Evolutionary conservation across 1,139 yeast genomes (phyloP), one percentile per base, ranked within the genome.

Genomic region (Hansenula sp.): DNA sequence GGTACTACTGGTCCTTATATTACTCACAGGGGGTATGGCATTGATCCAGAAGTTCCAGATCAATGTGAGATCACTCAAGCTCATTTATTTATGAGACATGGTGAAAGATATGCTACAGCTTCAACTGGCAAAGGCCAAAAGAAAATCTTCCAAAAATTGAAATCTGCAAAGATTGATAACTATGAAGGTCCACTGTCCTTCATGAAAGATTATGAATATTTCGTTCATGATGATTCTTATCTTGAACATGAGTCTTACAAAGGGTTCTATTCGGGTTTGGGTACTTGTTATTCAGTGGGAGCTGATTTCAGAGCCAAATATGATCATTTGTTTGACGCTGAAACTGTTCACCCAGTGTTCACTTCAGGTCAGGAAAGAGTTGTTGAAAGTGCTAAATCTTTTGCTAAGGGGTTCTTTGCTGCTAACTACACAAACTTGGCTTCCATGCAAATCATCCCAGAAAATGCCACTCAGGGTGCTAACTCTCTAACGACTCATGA

Each of bases 1-100:
- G 77, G 74, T 10, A 74, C 75, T 19, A 60, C 64, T 41, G 77
- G 74, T 1, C 79, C 80, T 5, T 74, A 64, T 47, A 57, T 68
- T 28, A 57, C 64, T 37, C 65, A 67, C 28, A 61, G 65, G 10
- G 74, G 76, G 12, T 68, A 57, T 47, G 80, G 79, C 7, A 63
- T 76, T 38, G 58, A 61, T 39, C 58, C 66, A 9, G 67, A 63
- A 24, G 53, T 65, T 2, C 89, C 90, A 10, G 67, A 59, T 4
- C 70, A 70, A 40, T 77, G 87, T 57, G 60, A 66, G 10, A 69
- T 83, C 40, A 81, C 80, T 48, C 89, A 81, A 60, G 86, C 82
- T n/a, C 81, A 79, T 51, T 63, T 79, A 48, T 64, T 79, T 41
- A 71, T 76, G 46, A 75, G 93, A 58, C 93, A 85, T 54, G 93